Percentiles rank a stretch among this genome's conserved stretches.
phyloP scores from a whole-genome alignment of 2,329 filamentous ascomycete genomes.

The Aspergillus phoenicis region DNA sequence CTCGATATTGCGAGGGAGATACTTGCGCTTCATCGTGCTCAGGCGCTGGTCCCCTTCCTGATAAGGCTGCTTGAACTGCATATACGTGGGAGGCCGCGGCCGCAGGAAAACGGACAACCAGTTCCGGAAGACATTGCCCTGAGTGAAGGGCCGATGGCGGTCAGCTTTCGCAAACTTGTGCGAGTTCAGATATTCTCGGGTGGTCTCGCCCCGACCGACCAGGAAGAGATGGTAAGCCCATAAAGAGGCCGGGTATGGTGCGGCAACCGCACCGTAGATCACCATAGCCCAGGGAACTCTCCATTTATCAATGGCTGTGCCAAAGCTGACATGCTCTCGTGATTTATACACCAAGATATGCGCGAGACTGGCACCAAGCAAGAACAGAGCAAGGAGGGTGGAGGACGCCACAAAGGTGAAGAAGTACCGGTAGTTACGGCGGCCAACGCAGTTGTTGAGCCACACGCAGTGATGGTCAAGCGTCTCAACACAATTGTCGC shows the following conservation, averaged over 20 bases:
- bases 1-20: conserved; percentile 51
- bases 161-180: conserved; percentile 94
- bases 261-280: conserved; percentile 74
- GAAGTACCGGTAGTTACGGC: conserved; percentile 97
- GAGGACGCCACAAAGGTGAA: conserved; percentile 83
- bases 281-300: conserved; percentile 85
- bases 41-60: conserved; percentile 83
- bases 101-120: conserved; percentile 79
- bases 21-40: conserved; percentile 60
- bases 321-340: conserved; percentile 67
- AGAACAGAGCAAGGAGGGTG: conserved; percentile 74
- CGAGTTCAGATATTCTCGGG: conserved; percentile 91
- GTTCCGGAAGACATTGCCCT: conserved; percentile 74
- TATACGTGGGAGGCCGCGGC: conserved; percentile 83
- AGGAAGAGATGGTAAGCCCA: conserved; percentile 90
- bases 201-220: conserved; percentile 88
- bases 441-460: conserved; percentile 97
- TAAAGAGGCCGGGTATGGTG: conserved; percentile 79
- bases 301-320: conserved; percentile 67
- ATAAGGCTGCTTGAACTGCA: conserved; percentile 79
- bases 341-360: conserved; percentile 75
- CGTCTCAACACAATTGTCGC: conserved; percentile 95
- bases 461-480: conserved; percentile 98
- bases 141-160: conserved; percentile 85
- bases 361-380: conserved; percentile 75